Conservation (phyloP, 768 basidiomycete genomes). For the Kwoniella botswanensis region DNA sequence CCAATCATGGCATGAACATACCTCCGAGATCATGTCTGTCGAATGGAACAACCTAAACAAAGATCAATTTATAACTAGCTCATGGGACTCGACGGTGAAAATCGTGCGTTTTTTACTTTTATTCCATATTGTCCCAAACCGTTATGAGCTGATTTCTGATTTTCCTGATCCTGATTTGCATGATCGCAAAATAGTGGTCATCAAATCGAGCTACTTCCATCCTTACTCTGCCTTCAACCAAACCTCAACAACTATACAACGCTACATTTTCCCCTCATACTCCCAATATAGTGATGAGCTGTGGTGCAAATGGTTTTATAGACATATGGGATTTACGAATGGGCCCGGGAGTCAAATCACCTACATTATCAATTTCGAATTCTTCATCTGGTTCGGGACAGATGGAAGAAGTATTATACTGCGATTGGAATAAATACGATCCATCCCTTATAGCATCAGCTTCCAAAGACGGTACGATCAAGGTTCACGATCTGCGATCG, state of each 20-base stretch:
- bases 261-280: conserved; percentile 91
- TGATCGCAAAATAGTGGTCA: neutral
- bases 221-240: too few relatives aligned
- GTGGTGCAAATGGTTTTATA: conserved; percentile 77
- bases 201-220: neutral
- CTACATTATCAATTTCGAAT: conserved; percentile 4
- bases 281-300: conserved; percentile 77
- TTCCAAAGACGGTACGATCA: conserved; percentile 35
- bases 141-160: too few relatives aligned
- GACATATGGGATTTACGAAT: conserved; percentile 43
- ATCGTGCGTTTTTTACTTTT: conserved; percentile 65
- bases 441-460: conserved; percentile 29
- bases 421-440: conserved; percentile 57
- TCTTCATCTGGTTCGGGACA: neutral
- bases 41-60: conserved; percentile 92
- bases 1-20: conserved; percentile 91
- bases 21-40: conserved; percentile 86
- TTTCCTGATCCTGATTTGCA: too few relatives aligned
- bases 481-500: conserved; percentile 34
- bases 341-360: neutral
- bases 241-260: conserved; percentile 75
- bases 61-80: conserved; percentile 56
- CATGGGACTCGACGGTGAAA: conserved; percentile 89
- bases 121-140: too few relatives aligned
- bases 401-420: conserved; percentile 33